Evolutionary conservation across 257 asterid genomes (phyloP), one percentile per base, ranked within the genome.

Genomic region (Nicotiana noctiflora): DNA sequence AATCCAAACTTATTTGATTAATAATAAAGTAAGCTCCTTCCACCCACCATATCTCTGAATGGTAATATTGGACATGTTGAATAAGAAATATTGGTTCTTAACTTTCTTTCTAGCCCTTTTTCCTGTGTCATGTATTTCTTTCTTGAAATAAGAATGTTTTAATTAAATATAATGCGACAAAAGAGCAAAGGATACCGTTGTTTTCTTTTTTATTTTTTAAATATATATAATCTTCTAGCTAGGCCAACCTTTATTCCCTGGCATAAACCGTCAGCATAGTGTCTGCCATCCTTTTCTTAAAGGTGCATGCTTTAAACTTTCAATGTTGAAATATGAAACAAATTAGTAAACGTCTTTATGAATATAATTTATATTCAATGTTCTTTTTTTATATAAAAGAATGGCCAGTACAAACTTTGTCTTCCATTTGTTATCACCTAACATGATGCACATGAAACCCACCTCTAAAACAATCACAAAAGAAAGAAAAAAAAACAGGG

Each of bases 361-460:
- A 25, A 74, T n/a, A n/a, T n/a, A n/a, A n/a, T 49, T 74, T 46
- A 25, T 25, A 74, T 49, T n/a, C 29, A 11, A 44, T 44, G 59
- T 49, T 46, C 44, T 49, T 49, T 56, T 14, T 74, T 6, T 12
- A 23, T 37, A 49, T 25, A 14, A 49, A 46, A 74, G 17, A 46
- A 14, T 23, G 2, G 17, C 56, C 15, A 51, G 18, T 9, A 49
- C 53, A 21, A 46, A 74, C 0, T 72, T 12, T 44, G 21, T 21
- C 14, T 40, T 40, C 32, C 2, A n/a, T 68, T 70, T 44, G 37
- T 40, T 57, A 77, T 77, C 74, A 37, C 31, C 74, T 78, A 77
- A 60, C 81, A 77, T 77, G 81, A 46, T 34, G 81, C 81, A 77
- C 81, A 77, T 77, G 74, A 59, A 77, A 56, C 40, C 81, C 81